A percentile compares a stretch with the other conserved stretches of the same genome.
Evolutionary conservation across 148 eudicot species (phyloP).

Genomic region (Rhododendron vialii): DNA sequence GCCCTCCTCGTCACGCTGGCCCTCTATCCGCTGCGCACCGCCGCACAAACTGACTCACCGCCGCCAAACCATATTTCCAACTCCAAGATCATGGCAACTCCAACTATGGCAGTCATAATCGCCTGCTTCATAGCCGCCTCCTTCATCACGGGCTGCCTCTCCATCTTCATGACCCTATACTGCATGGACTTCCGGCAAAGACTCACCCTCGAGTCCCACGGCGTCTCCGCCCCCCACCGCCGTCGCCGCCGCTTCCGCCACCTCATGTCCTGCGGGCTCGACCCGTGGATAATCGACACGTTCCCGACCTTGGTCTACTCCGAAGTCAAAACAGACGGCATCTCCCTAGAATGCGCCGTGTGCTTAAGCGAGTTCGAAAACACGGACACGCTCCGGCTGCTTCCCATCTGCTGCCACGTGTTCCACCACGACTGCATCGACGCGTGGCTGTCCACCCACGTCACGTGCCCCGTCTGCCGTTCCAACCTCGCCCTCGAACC

Average conservation of each 20-base stretch:
- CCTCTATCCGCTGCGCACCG: background rate
- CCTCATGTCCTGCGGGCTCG: conserved; percentile 21
- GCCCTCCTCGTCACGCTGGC: background rate
- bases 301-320: conserved; percentile 44
- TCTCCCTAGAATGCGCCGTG: conserved; percentile 46
- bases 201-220: background rate
- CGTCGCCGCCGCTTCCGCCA: background rate
- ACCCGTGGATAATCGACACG: conserved; percentile 21
- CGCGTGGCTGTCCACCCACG: conserved; percentile 37
- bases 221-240: background rate
- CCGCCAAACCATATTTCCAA: background rate
- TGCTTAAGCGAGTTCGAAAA: conserved; percentile 45
- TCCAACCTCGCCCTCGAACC: conserved; percentile 10
- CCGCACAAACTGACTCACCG: background rate
- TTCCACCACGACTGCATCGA: conserved; percentile 48
- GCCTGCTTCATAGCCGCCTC: conserved; percentile 28
- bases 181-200: conserved; percentile 11
- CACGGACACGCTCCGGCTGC: conserved; percentile 25
- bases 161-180: conserved; percentile 27
- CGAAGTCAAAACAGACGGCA: conserved; percentile 32
- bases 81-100: background rate
- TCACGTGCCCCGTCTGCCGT: conserved; percentile 56
- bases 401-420: conserved; percentile 52
- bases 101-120: conserved; percentile 29
- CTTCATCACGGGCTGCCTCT: conserved; percentile 26